Base-by-base conservation (phyloP, 345 rosid genomes). In the Rhodomyrtus tomentosa region DNA sequence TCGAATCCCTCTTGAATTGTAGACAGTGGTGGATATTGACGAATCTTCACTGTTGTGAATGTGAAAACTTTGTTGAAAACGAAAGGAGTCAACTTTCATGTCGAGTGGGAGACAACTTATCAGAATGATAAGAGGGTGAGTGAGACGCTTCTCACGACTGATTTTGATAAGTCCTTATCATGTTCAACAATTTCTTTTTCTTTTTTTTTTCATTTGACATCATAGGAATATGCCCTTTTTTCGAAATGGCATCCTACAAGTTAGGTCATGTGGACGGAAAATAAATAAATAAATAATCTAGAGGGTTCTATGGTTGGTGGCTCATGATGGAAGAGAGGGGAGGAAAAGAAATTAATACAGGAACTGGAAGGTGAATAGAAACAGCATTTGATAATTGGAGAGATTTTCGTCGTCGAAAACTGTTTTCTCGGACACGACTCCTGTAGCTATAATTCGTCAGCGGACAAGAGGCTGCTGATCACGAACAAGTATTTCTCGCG, bases 71-170 rank as follows among this genome's bases (percentile, higher is more conserved):
- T 36, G n/a, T n/a, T 9, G 5, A 18, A 36, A 68, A 6, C 7
- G 11, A 68, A 36, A 21, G 38, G 76, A 62, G 79, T 68, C 79
- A 68, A 68, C 79, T 68, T 36, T 68, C 25, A 36, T 18, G 79
- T 68, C 79, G 59, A 81, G 59, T 81, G 83, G 83, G n/a, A 7
- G 58, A 52, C 83, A 81, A 55, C 83, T 81, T 81, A 81, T 81
- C 29, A 22, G 27, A 21, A 18, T 20, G 50, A 76, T 76, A 55
- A 32, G 40, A 11, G n/a, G 83, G 24, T 5, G 59, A 81, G 59
- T 4, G 54, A 45, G 59, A 29, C 27, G n/a, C 56, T 5, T 5
- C 49, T 52, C 59, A 1, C 59, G 49, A 27, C 16, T 32, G 83
- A 81, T 81, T 81, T 81, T 81, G 83, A 81, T 81, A 52, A 52